Percentiles rank a stretch among this genome's conserved stretches.
Evolutionary conservation across 805 yeast species (phyloP).

Genomic region (Kodamaea hsintzibuensis): DNA sequence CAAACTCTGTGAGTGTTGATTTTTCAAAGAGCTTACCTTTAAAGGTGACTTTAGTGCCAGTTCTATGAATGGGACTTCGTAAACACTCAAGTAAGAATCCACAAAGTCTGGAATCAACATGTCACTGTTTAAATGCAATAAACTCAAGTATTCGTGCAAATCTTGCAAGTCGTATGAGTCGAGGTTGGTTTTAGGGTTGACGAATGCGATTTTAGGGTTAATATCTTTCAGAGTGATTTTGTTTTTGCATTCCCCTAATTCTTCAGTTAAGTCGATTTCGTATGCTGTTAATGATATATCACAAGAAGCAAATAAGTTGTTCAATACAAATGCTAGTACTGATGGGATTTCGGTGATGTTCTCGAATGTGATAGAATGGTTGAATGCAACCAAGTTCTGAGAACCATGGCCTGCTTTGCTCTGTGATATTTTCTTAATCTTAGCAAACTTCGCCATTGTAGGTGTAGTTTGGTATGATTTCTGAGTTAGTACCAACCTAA

Average conservation of each 20-base stretch:
- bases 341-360: slow-evolving; percentile 5
- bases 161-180: slow-evolving; percentile 13
- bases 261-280: neutral
- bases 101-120: slow-evolving; percentile 13
- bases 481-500: slow-evolving; percentile 8
- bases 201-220: neutral
- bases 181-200: neutral
- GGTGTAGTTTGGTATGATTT: slow-evolving; percentile 12
- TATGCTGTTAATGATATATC: neutral
- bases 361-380: slow-evolving; percentile 10
- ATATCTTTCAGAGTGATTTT: neutral
- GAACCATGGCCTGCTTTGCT: slow-evolving; percentile 24
- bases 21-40: neutral
- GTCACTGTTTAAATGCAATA: slow-evolving; percentile 18
- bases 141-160: slow-evolving; percentile 20
- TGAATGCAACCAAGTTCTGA: slow-evolving; percentile 13
- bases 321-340: slow-evolving; percentile 7
- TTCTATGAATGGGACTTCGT: neutral
- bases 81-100: slow-evolving; percentile 9
- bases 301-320: neutral
- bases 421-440: slow-evolving; percentile 12
- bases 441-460: slow-evolving; percentile 8
- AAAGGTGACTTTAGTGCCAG: neutral
- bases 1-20: neutral
- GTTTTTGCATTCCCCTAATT: neutral